Evolutionary conservation across 148 eudicot species (phyloP), one percentile per base, ranked within the genome.

Genomic region (Agrostemma githago): DNA sequence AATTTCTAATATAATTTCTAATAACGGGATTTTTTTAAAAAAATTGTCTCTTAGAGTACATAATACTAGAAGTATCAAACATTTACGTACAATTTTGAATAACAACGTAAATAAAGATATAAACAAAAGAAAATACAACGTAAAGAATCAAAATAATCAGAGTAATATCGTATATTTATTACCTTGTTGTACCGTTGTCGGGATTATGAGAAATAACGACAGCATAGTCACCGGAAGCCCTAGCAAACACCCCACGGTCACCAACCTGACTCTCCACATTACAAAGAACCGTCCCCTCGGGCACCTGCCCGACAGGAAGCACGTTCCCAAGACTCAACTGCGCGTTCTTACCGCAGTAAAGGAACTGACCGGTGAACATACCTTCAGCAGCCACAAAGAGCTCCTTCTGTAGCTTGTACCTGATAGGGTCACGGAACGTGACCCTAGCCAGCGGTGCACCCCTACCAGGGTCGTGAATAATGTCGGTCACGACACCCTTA

Each of bases 211-310:
- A 38, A 11, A 76, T 60, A 26, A 76, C 67, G 68, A 76, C 44
- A 17, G 79, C 79, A 61, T 76, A 72, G 69, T 69, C 79, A 16
- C 74, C 74, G 8, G 79, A 76, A 69, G 79, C 79, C 59, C 79
- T 42, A 42, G 79, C 79, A 8, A 76, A 68, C 4, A 57, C 57
- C 5, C 78, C 78, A 58, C 78, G 78, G 15, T 76, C 73, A 58
- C 78, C 78, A 59, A 76, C 67, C 4, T 21, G 72, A 58, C 42
- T 38, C 43, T 69, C 73, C 5, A 76, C 79, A 4, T 75, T 75
- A 75, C 78, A 76, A 16, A 76, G 37, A 11, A 69, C 79, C n/a
- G 73, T 38, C 6, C 74, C 79, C 11, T 77, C 79, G 12, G 75
- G 79, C 3, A 61, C 19, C 0, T 46, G 37, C 7, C 74, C 46